These are phyloP conservation scores for Endothia cerciana DNA, from an alignment of 2,329 filamentous ascomycete species.

Conservation along the genomic window DNA sequence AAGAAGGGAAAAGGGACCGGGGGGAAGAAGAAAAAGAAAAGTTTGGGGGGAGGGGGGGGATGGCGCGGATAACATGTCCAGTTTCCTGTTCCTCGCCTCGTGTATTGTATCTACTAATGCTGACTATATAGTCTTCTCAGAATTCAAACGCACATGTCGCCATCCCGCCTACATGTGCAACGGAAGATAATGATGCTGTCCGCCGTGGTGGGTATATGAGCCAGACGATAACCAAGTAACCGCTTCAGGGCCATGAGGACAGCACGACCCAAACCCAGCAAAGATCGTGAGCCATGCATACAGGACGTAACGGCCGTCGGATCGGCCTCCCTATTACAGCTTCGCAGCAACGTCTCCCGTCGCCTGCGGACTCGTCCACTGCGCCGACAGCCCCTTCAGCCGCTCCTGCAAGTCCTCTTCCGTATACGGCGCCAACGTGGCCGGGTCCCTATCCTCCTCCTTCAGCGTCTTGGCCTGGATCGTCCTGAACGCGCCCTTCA, in stretches of 20 bases:
- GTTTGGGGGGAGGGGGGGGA: too few relatives aligned
- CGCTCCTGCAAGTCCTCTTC: slow-evolving; percentile 48
- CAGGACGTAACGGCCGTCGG: too few relatives aligned
- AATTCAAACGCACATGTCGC: too few relatives aligned
- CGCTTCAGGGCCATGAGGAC: not conserved
- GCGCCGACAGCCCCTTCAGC: slow-evolving; percentile 39
- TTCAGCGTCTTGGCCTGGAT: slow-evolving; percentile 56
- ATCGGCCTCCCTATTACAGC: slow-evolving; percentile 22
- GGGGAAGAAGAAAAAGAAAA: too few relatives aligned
- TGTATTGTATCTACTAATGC: too few relatives aligned
- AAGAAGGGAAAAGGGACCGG: too few relatives aligned
- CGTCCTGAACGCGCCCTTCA: slow-evolving; percentile 47
- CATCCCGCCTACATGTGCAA: not conserved
- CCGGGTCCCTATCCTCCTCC: slow-evolving; percentile 51
- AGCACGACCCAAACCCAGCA: not conserved
- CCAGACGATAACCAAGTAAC: not conserved
- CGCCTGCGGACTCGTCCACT: slow-evolving; percentile 30
- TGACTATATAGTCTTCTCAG: too few relatives aligned
- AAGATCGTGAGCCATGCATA: too few relatives aligned
- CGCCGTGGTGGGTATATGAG: not conserved
- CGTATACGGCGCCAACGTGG: slow-evolving; percentile 46
- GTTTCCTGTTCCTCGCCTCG: too few relatives aligned
- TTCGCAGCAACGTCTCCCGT: slow-evolving; percentile 25
- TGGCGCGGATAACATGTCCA: too few relatives aligned
- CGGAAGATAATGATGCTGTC: not conserved